Evolutionary conservation across 352 stramenopile genomes (phyloP), one percentile per base, ranked within the genome.

Genomic region (Phytophthora gonapodyides): DNA sequence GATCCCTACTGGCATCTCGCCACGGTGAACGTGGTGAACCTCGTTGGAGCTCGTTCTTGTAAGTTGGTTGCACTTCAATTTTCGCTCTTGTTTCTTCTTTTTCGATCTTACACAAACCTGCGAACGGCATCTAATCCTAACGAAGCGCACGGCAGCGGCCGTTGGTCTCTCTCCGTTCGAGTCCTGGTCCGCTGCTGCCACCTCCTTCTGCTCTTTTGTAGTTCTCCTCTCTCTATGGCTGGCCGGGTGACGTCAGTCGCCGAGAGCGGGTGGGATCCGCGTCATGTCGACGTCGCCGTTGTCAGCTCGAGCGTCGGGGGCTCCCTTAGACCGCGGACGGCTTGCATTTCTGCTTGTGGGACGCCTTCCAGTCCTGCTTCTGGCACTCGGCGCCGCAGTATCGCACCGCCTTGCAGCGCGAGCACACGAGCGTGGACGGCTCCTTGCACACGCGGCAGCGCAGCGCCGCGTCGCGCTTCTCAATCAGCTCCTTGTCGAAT

Each of bases 321-420:
- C 15, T 31, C 33, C 15, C 46, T 71, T 78, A 80, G 42, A 64
- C 72, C 46, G 42, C 16, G 55, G 77, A 75, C 13, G 76, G 71
- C 78, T 93, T 95, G 78, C 87, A 95, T 33, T 84, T 84, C 57
- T 80, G 82, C 82, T 95, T 96, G 85, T 94, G 87, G 52, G 77
- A 67, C 19, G 63, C 68, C 77, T 93, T 93, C 87, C 87, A 96
- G 78, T 94, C 84, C 64, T 94, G 84, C 71, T 92, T 93, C 69
- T 96, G 87, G 80, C 87, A 96, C 15, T 93, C 83, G 17, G 82
- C 78, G 24, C 80, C 84, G 56, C 87, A 96, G 83, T 96, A 96
- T 57, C 87, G 85, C 57, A 92, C 84, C 45, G 64, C 62, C 75
- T 94, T 93, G 84, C 87, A 96, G 67, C 85, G 87, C 58, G 84